Base-by-base conservation (phyloP, 768 basidiomycete species). In the Mycena vitilis region DNA sequence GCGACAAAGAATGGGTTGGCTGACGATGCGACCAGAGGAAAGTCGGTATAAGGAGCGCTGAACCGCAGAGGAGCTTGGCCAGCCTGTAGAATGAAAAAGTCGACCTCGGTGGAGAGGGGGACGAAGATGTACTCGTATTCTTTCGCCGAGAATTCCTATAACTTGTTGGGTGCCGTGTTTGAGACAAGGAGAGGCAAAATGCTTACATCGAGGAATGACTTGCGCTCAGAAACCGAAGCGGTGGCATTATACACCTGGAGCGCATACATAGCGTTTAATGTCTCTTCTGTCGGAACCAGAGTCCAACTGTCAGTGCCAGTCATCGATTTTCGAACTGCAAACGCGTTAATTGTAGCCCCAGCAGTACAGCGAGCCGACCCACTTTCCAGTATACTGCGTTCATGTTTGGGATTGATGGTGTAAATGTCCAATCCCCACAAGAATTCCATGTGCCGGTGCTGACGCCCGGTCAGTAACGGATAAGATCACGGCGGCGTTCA, bases 111-210 rank as follows among this genome's bases (percentile, higher is more conserved):
- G 60, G 1, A 5, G 16, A 60, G 47, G 8, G 60, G 60, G 34
- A 62, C 37, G 16, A 62, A 52, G 16, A 53, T 62, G 60, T 62
- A 62, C 20, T 62, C 60, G 22, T 52, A 52, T 53, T 62, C 37
- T 30, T 22, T 0, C 3, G 49, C 60, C 22, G 60, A 25, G 12
- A 62, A 52, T n/a, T 62, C 60, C 60, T 62, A 9, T 2, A 6
- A 16, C 52, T n/a, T 18, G 42, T 30, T 3, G 5, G 23, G n/a
- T n/a, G n/a, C n/a, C n/a, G n/a, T n/a, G n/a, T n/a, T n/a, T n/a
- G n/a, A n/a, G n/a, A n/a, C n/a, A 15, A 30, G 2, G 30, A 30
- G 30, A 5, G 30, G 5, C 30, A 30, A 30, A 30, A 30, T 30
- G 2, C n/a, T n/a, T 30, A 30, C 30, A 30, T 2, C 5, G n/a